Percentiles rank a stretch among this genome's conserved stretches.
phyloP scores from a whole-genome alignment of 2,329 filamentous ascomycete genomes.

The Hypoxylon sp. region DNA sequence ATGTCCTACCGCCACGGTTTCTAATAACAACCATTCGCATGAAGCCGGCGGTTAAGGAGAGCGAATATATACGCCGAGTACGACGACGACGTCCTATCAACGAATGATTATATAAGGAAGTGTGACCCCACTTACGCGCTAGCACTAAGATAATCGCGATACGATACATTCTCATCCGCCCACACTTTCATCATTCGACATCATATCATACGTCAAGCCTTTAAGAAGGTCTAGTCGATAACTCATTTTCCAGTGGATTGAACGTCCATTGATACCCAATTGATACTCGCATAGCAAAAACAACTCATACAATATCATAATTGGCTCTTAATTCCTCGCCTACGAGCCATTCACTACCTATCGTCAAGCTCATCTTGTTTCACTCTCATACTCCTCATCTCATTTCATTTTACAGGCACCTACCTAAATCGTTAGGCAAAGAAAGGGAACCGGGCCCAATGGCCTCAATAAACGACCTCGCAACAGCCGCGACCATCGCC shows the following conservation, averaged over 20 bases:
- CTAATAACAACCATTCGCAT: constrained; percentile 30
- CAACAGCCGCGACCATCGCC: constrained; percentile 63
- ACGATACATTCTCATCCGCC: constrained; percentile 30
- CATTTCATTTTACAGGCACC: not conserved
- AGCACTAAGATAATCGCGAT: constrained; percentile 23
- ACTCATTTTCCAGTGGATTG: constrained; percentile 9
- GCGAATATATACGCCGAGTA: not conserved
- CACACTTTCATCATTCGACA: constrained; percentile 41
- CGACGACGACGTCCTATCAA: not conserved
- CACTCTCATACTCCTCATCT: not conserved
- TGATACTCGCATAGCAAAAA: constrained; percentile 29
- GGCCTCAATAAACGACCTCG: constrained; percentile 67
- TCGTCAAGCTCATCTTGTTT: constrained; percentile 26
- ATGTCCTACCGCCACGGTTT: not conserved
- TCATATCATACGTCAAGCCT: constrained; percentile 37
- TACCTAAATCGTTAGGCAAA: not conserved
- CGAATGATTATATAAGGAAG: constrained; percentile 26
- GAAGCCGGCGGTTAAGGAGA: constrained; percentile 15
- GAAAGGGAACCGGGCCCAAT: constrained; percentile 43
- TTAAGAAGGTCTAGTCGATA: constrained; percentile 28
- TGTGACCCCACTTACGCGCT: constrained; percentile 20
- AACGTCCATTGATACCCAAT: constrained; percentile 39
- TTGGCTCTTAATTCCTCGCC: constrained; percentile 24
- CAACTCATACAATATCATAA: constrained; percentile 20
- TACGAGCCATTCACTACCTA: constrained; percentile 16